These are phyloP conservation scores for Botrytis squamosa DNA, from an alignment of 2,329 filamentous ascomycete genomes.

Conservation along the genomic window DNA sequence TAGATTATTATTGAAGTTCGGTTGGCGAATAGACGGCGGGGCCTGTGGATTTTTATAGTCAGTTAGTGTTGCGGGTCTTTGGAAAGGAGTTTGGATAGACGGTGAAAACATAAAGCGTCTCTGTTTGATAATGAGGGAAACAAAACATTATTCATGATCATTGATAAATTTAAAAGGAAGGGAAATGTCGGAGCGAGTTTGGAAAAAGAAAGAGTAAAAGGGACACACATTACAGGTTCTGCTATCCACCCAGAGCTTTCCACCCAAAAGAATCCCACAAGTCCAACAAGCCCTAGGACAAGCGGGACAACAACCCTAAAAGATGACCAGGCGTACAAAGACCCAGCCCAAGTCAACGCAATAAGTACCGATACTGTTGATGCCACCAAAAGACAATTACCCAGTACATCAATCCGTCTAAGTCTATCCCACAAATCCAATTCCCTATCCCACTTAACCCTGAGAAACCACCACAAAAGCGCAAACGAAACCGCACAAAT, in stretches of 20 bases:
- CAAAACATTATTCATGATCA: neutral
- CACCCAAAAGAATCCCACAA: neutral
- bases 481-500: slow-evolving; percentile 15
- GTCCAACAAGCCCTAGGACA: neutral
- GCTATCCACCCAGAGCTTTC: neutral
- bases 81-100: neutral
- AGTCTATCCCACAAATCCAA: slow-evolving; percentile 24
- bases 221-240: neutral
- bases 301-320: neutral
- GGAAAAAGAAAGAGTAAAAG: neutral
- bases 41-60: neutral
- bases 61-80: neutral
- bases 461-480: neutral
- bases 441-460: neutral
- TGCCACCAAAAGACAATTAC: neutral
- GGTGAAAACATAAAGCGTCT: neutral
- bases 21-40: slow-evolving; percentile 20
- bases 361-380: neutral
- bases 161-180: slow-evolving; percentile 7
- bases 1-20: slow-evolving; percentile 33
- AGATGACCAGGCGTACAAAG: neutral
- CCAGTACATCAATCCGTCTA: neutral
- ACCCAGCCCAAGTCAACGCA: neutral
- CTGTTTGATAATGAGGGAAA: neutral
- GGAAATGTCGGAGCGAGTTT: neutral